phyloP scores from a whole-genome alignment of 2,329 filamentous ascomycete species.

The Phoma herbarum region DNA sequence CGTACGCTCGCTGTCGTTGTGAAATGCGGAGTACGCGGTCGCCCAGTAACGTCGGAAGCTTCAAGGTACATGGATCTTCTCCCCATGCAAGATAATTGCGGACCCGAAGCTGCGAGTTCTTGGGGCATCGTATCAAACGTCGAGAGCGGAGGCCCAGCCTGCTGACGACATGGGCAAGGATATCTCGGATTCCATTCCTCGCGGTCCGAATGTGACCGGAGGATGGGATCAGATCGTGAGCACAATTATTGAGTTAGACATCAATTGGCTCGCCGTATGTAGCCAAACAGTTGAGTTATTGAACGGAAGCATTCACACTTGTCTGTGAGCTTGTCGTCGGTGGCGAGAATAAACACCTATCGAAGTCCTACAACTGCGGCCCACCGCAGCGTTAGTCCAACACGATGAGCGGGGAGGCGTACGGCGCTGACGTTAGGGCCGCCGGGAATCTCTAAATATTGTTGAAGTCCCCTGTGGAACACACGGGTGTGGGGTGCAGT shows the following conservation, averaged over 20 bases:
- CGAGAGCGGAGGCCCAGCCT: conserved; percentile 7
- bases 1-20: conserved; percentile 22
- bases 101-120: conserved; percentile 32
- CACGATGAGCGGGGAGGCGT: conserved; percentile 29
- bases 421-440: conserved; percentile 30
- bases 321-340: neutral
- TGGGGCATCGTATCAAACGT: conserved; percentile 12
- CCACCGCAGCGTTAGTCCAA: conserved; percentile 20
- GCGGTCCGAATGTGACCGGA: conserved; percentile 2
- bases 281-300: neutral
- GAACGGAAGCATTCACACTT: neutral
- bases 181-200: neutral
- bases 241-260: neutral
- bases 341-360: conserved; percentile 16
- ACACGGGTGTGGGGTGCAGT: conserved; percentile 49
- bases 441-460: conserved; percentile 2
- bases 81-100: conserved; percentile 32
- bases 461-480: conserved; percentile 28
- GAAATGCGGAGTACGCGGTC: conserved; percentile 37
- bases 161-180: conserved; percentile 14
- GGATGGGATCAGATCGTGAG: neutral
- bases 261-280: neutral
- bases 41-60: conserved; percentile 23
- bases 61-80: conserved; percentile 26
- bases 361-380: conserved; percentile 22